Evolutionary conservation across 129 eudicot genomes (phyloP).

Genomic region (Flaveria linearis): DNA sequence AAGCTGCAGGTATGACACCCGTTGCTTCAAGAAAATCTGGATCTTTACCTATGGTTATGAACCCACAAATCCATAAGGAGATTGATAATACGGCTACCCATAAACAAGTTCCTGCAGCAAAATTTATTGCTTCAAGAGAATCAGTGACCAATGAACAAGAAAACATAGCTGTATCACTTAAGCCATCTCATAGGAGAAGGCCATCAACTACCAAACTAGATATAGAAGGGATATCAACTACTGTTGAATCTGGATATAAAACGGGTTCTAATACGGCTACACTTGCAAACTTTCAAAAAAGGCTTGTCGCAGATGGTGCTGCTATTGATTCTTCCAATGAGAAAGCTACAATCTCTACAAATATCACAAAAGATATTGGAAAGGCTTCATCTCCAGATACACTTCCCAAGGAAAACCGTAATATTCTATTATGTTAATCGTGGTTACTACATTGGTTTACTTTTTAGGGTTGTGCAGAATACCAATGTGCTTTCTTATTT

Average conservation of each 20-base stretch:
- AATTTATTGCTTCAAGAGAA: conserved; percentile 63
- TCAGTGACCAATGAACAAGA: conserved; percentile 40
- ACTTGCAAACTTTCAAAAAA: conserved; percentile 37
- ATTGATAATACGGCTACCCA: conserved; percentile 28
- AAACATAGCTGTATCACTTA: conserved; percentile 37
- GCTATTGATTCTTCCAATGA: conserved; percentile 49
- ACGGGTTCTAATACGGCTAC: conserved; percentile 29
- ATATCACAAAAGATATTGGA: conserved; percentile 41
- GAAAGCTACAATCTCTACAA: conserved; percentile 35
- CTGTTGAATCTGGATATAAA: conserved; percentile 45
- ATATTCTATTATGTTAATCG: conserved; percentile 19
- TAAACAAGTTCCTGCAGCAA: conserved; percentile 52
- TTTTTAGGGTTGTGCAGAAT: background rate
- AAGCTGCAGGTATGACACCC: conserved; percentile 73
- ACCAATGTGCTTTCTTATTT: background rate
- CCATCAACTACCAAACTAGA: conserved; percentile 55
- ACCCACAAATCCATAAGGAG: conserved; percentile 46
- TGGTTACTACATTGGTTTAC: conserved; percentile 11
- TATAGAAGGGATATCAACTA: conserved; percentile 40
- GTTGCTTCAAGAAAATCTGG: conserved; percentile 49
- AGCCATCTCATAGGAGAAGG: conserved; percentile 56
- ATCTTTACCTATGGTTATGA: conserved; percentile 35
- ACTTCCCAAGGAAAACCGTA: conserved; percentile 38
- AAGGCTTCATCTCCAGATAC: conserved; percentile 44
- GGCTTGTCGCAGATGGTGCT: conserved; percentile 49